phyloP scores from a whole-genome alignment of 208 protist genomes.

The Strigomonas galati region DNA sequence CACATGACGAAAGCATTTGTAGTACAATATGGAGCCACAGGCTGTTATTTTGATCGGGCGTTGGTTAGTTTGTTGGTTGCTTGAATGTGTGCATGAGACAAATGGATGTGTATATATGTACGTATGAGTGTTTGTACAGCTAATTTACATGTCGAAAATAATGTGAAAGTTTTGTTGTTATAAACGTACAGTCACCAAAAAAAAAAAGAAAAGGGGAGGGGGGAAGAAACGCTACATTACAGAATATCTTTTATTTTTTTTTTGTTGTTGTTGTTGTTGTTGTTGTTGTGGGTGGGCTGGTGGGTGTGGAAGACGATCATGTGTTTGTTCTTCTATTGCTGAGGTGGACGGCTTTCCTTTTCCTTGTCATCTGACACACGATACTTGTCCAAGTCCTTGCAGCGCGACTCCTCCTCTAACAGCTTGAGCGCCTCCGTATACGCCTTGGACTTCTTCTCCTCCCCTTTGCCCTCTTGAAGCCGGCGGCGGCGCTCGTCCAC shows the following conservation, averaged over 20 bases:
- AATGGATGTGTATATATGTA: background rate
- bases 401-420: constrained; percentile 38
- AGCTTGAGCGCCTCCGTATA: constrained; percentile 51
- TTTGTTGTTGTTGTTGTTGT: too few species aligned
- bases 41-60: too few species aligned
- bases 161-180: background rate
- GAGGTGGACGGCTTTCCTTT: too few species aligned
- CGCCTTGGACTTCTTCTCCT: constrained; percentile 24
- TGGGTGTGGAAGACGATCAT: too few species aligned
- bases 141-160: too few species aligned
- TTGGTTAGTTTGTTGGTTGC: background rate
- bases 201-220: background rate
- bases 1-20: too few species aligned
- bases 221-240: background rate
- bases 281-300: too few species aligned
- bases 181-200: background rate
- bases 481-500: constrained; percentile 44
- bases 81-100: background rate
- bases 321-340: too few species aligned
- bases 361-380: background rate
- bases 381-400: background rate
- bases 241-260: background rate
- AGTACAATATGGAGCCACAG: too few species aligned
- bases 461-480: constrained; percentile 22
- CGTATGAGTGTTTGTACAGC: background rate